Evolutionary conservation across 2,329 filamentous ascomycete genomes (phyloP).

Genomic region (Colletotrichum sidae): DNA sequence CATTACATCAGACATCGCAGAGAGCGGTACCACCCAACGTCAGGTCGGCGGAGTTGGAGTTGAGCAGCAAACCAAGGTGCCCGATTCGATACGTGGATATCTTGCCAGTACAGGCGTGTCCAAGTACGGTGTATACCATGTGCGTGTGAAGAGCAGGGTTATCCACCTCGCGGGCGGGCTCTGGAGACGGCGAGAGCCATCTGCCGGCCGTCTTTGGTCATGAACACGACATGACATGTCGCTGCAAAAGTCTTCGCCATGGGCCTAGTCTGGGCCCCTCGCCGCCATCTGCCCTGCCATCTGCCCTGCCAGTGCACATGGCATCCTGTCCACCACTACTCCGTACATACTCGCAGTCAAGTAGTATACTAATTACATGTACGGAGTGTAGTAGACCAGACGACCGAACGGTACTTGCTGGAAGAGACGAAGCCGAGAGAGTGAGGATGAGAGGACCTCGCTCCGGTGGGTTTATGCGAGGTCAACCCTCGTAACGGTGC

Average conservation of each 20-base stretch:
- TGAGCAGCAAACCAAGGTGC: constrained; percentile 22
- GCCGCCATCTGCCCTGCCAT: constrained; percentile 7
- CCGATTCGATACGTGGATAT: constrained; percentile 29
- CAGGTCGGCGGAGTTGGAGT: constrained; percentile 25
- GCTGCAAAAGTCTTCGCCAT: constrained; percentile 19
- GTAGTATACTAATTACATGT: too few relatives aligned
- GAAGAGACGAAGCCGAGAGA: constrained; percentile 16
- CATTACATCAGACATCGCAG: constrained; percentile 17
- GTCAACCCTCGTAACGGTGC: constrained; percentile 31
- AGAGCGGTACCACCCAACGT: constrained; percentile 17
- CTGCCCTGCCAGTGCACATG: too few relatives aligned
- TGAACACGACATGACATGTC: constrained; percentile 32
- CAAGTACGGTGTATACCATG: too few relatives aligned
- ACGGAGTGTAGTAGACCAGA: constrained; percentile 7
- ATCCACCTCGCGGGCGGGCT: constrained; percentile 20
- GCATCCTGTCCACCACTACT: too few relatives aligned
- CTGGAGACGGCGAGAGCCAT: constrained; percentile 21
- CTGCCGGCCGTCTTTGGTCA: constrained; percentile 12
- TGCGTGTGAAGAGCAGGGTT: constrained; percentile 5
- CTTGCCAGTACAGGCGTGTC: not conserved
- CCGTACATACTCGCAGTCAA: too few relatives aligned
- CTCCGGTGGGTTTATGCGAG: constrained; percentile 21
- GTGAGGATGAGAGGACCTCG: constrained; percentile 1
- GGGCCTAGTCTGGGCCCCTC: constrained; percentile 19
- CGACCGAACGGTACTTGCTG: constrained; percentile 17